A percentile compares a stretch with the other conserved stretches of the same genome.
Conservation (phyloP, 805 yeast genomes). For the Metschnikowia kofuensis region DNA sequence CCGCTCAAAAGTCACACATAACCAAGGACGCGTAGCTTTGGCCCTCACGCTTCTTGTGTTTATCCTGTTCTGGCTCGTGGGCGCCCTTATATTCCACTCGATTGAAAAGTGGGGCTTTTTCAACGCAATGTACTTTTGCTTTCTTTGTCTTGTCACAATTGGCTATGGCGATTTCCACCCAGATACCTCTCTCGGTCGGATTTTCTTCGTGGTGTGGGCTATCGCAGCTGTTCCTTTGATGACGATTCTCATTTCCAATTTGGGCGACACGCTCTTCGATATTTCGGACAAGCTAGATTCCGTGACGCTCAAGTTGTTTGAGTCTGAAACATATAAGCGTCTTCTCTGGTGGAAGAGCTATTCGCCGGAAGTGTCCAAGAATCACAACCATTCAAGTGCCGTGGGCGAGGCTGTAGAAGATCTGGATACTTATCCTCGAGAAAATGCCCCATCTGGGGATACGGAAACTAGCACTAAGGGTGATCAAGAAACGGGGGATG, state of each 20-base stretch:
- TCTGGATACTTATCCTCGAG: not conserved
- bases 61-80: slow-evolving; percentile 64
- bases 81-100: slow-evolving; percentile 60
- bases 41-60: slow-evolving; percentile 42
- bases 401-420: not conserved
- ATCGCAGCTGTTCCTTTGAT: slow-evolving; percentile 80
- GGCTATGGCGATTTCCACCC: slow-evolving; percentile 85
- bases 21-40: slow-evolving; percentile 40
- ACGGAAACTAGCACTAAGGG: not conserved
- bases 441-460: not conserved
- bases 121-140: slow-evolving; percentile 70
- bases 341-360: not conserved
- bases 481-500: not conserved
- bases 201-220: slow-evolving; percentile 79
- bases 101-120: slow-evolving; percentile 74
- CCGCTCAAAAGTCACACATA: slow-evolving; percentile 36
- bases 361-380: not conserved
- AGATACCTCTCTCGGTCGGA: slow-evolving; percentile 56
- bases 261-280: slow-evolving; percentile 59
- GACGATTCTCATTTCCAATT: slow-evolving; percentile 73
- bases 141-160: slow-evolving; percentile 71
- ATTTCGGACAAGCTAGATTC: slow-evolving; percentile 19
- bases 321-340: slow-evolving; percentile 7
- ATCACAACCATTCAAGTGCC: not conserved
- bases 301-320: slow-evolving; percentile 4